Evolutionary conservation across 495 filamentous ascomycete species (phyloP).

Genomic region (Pyrenula aspistea): DNA sequence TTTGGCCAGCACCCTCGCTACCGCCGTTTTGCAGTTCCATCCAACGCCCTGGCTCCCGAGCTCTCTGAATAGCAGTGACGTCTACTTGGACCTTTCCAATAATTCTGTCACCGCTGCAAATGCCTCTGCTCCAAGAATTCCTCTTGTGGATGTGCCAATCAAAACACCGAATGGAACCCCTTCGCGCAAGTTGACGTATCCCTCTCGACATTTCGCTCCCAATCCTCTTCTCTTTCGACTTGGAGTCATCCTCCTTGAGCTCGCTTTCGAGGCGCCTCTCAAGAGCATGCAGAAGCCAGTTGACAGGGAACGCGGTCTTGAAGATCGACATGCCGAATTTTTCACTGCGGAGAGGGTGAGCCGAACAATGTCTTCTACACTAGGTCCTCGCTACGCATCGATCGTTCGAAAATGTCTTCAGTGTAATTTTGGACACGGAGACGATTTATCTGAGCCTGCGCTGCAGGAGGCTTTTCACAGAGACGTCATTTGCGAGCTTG

Average conservation of each 20-base stretch:
- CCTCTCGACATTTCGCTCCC: slow-evolving; percentile 2
- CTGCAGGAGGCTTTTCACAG: slow-evolving; percentile 18
- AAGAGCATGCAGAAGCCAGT: slow-evolving; percentile 4
- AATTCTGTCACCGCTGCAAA: background rate
- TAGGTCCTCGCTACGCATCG: slow-evolving; percentile 7
- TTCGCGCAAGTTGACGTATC: slow-evolving; percentile 7
- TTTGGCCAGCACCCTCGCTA: slow-evolving; percentile 19
- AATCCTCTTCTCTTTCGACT: slow-evolving; percentile 17
- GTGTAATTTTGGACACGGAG: slow-evolving; percentile 23
- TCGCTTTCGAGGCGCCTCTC: slow-evolving; percentile 11
- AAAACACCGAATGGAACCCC: slow-evolving; percentile 2
- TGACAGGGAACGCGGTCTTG: slow-evolving; percentile 3
- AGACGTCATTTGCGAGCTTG: background rate
- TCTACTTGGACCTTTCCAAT: slow-evolving; percentile 8
- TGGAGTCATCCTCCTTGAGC: slow-evolving; percentile 17
- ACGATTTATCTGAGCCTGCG: slow-evolving; percentile 15
- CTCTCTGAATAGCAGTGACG: slow-evolving; percentile 19
- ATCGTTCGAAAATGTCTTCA: slow-evolving; percentile 21
- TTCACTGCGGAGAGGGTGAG: slow-evolving; percentile 16
- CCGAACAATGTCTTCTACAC: background rate
- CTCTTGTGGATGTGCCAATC: slow-evolving; percentile 12
- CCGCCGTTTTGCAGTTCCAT: slow-evolving; percentile 23
- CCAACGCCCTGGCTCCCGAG: slow-evolving; percentile 19
- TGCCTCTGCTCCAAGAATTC: slow-evolving; percentile 7
- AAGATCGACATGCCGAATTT: slow-evolving; percentile 13